Base-by-base conservation (phyloP, 805 yeast genomes). In the Myxozyma sirexii region DNA sequence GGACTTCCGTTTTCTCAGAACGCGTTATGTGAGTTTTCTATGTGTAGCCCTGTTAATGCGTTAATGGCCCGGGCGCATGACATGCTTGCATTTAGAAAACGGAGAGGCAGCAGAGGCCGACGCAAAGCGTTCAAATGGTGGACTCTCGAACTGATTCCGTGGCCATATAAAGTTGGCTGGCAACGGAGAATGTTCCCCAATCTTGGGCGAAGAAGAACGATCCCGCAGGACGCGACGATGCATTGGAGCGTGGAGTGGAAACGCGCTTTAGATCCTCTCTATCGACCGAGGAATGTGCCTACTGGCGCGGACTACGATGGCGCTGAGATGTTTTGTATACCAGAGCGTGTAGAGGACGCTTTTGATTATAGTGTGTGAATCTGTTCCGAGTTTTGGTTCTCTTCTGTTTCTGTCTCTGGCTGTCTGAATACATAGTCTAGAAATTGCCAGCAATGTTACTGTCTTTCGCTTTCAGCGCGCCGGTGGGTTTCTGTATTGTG, bases 191-290 rank as follows among this genome's bases (percentile, higher is more conserved):
- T 77, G 65, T 67, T 73, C 13, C 90, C 90, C 0, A 85, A 86
- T 67, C 66, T 84, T 2, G 90, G 90, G 1, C 73, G 82, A 13
- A 57, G 69, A 3, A 74, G 90, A 60, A 73, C 73, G 43, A 72
- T 85, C 3, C 88, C 88, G 0, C 59, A 62, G 1, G 71, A 76
- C 58, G 78, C 80, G 10, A 71, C 70, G 13, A 60, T 84, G 35
- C 90, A 86, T 70, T 86, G 90, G 89, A 84, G 88, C 47, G 78
- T 84, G 0, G 76, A 75, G 60, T 85, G 85, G 83, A 64, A 62
- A 43, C 47, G 38, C 29, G 24, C 29, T 24, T 37, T 60, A 12
- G 64, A 62, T 42, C 10, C 35, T 21, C 50, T 51, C 21, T 62
- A 62, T 37, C 24, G 29, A n/a, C 65, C 64, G 24, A 45, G 21